These are phyloP conservation scores for Syncephalis fuscata DNA, from an alignment of 371 early-diverging fungal genomes.

Conservation along the genomic window DNA sequence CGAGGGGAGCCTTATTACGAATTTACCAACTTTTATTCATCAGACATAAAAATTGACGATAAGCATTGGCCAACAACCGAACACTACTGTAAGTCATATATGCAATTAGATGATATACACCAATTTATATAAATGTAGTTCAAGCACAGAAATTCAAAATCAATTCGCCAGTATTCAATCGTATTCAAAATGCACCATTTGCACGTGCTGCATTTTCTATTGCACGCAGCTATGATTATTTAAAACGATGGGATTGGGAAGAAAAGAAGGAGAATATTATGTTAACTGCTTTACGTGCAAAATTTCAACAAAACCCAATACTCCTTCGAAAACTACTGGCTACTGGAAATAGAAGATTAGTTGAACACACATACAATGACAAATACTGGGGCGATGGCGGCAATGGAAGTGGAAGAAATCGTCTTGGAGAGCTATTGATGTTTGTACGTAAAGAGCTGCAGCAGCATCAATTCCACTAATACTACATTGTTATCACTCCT, in stretches of 20 bases:
- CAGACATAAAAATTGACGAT: not conserved
- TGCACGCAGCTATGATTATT: not conserved
- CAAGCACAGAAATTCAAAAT: conserved; percentile 4
- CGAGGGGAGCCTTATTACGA: conserved; percentile 6
- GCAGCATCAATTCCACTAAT: too few species aligned
- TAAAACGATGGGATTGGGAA: not conserved
- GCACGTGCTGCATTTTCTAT: conserved; percentile 5
- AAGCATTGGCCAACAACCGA: conserved; percentile 4
- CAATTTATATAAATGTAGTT: conserved; percentile 1
- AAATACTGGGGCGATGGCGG: conserved; percentile 8
- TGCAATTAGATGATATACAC: not conserved
- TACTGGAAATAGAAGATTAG: not conserved
- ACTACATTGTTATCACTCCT: too few species aligned
- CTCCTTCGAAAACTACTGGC: conserved; percentile 3
- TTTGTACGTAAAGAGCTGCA: too few species aligned
- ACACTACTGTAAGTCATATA: conserved; percentile 5
- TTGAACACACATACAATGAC: conserved; percentile 5
- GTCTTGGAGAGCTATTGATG: not conserved
- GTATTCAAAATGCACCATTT: not conserved
- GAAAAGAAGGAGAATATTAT: not conserved
- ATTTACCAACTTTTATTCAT: conserved; percentile 5
- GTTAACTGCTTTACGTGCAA: not conserved
- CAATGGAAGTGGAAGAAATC: not conserved
- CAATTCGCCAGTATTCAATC: not conserved
- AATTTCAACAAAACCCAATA: conserved; percentile 1